Conservation (phyloP, 805 yeast species). For the Starmerella stigmatis region DNA sequence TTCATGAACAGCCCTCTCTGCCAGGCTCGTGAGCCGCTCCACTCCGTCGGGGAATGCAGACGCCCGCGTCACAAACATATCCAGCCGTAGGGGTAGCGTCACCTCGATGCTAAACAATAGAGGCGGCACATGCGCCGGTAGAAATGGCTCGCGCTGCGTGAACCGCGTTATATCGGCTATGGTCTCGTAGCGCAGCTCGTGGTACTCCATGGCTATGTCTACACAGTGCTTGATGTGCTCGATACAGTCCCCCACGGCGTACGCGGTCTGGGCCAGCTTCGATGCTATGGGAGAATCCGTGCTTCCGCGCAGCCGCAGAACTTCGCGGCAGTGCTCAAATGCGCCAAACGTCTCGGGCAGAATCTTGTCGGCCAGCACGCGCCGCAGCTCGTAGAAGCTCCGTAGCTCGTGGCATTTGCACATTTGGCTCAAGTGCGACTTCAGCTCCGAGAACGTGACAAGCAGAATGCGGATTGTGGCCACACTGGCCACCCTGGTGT, state of each 20-base stretch:
- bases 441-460: slow-evolving; percentile 4
- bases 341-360: slow-evolving; percentile 7
- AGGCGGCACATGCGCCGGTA: background rate
- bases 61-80: slow-evolving; percentile 1
- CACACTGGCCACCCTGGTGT: slow-evolving; percentile 8
- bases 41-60: slow-evolving; percentile 8
- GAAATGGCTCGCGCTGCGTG: background rate
- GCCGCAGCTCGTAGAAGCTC: slow-evolving; percentile 4
- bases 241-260: slow-evolving; percentile 3
- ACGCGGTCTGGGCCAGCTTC: slow-evolving; percentile 11
- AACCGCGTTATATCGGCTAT: slow-evolving; percentile 9
- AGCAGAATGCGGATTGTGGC: slow-evolving; percentile 11
- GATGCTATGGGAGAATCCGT: slow-evolving; percentile 13
- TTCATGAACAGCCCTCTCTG: background rate
- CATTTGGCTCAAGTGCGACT: background rate
- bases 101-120: slow-evolving; percentile 7
- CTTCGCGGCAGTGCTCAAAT: slow-evolving; percentile 9
- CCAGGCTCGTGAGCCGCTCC: slow-evolving; percentile 1
- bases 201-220: slow-evolving; percentile 8
- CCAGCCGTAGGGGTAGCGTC: slow-evolving; percentile 13
- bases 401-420: background rate
- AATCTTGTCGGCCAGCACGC: slow-evolving; percentile 1
- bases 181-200: slow-evolving; percentile 8
- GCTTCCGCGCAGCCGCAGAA: slow-evolving; percentile 10
- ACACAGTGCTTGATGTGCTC: slow-evolving; percentile 6